phyloP scores from a whole-genome alignment of 176 grass and related monocot genomes.

The Bolboschoenus planiculmis region DNA sequence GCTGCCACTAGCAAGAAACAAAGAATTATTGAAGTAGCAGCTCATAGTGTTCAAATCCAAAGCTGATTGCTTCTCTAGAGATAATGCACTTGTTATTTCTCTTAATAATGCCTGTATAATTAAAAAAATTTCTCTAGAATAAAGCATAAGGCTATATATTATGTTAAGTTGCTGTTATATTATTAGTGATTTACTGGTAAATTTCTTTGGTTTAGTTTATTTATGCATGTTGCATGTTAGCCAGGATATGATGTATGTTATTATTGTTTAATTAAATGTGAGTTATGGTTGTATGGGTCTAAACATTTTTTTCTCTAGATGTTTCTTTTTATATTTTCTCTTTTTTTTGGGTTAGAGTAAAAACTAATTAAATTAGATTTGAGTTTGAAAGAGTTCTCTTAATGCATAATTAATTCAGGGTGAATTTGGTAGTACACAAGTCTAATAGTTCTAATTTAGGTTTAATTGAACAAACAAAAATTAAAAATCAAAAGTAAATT shows the following conservation, averaged over 20 bases:
- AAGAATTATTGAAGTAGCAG: constrained; percentile 15
- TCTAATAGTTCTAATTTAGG: no score
- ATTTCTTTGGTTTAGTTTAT: not conserved
- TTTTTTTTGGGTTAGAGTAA: no score
- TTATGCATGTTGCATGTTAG: not conserved
- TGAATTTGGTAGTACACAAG: no score
- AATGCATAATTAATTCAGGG: no score
- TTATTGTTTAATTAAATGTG: not conserved
- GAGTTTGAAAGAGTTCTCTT: no score
- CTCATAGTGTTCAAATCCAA: constrained; percentile 25
- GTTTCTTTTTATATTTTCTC: not conserved
- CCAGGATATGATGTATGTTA: not conserved
- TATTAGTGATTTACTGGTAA: not conserved
- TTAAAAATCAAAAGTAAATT: no score
- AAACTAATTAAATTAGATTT: no score
- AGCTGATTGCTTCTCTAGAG: constrained; percentile 13
- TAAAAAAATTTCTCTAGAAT: not conserved
- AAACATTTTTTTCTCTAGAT: not conserved
- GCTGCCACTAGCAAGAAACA: constrained; percentile 25
- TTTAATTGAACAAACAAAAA: no score
- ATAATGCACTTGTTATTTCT: not conserved
- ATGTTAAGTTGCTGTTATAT: not conserved
- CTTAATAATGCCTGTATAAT: not conserved
- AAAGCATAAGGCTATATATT: not conserved
- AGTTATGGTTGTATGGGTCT: not conserved